Base-by-base conservation (phyloP, 371 early-diverging fungal genomes). In the Lichtheimia ramosa region DNA sequence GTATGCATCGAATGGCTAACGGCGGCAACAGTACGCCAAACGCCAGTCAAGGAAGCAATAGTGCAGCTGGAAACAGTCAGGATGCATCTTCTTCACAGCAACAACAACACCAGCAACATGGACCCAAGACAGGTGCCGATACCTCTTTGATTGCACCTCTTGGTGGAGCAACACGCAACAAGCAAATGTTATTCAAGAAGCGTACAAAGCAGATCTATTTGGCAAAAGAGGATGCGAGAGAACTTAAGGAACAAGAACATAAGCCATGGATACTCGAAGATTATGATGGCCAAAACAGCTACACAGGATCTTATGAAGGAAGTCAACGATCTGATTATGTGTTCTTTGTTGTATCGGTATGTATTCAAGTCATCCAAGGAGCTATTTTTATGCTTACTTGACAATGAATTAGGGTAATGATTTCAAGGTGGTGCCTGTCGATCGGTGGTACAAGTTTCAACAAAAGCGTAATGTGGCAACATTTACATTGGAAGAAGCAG, bases 391-490 rank as follows among this genome's bases (percentile, higher is more conserved):
- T 7, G 25, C 54, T 51, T 48, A 25, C 25, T 8, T 34, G 34
- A 34, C 34, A 8, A 8, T 46, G 46, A 39, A 21, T 56, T 75
- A 86, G 64, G 87, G 86, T 10, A 86, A 89, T 56, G 91, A 90
- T 3, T 94, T 96, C 72, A 85, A 89, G 63, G 94, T 96, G 3
- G 85, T 94, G 18, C 94, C 93, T 8, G 92, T 90, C 0, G 81
- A 91, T 59, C 84, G 91, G 56, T 96, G 94, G 93, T 98, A 97
- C 80, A 92, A 91, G 68, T 97, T 98, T 59, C 82, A 83, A 39
- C 83, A 87, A 20, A 92, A 90, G 70, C 77, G 92, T 43, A 87
- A 85, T 63, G 91, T 94, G 61, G 82, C 82, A 15, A 91, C 92
- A 0, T 74, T 96, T 28, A 88, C 96, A 0, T 58, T 89, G 18